These are phyloP conservation scores for Globisporangium radiosum DNA, from an alignment of 352 stramenopile genomes.

Conservation along the genomic window DNA sequence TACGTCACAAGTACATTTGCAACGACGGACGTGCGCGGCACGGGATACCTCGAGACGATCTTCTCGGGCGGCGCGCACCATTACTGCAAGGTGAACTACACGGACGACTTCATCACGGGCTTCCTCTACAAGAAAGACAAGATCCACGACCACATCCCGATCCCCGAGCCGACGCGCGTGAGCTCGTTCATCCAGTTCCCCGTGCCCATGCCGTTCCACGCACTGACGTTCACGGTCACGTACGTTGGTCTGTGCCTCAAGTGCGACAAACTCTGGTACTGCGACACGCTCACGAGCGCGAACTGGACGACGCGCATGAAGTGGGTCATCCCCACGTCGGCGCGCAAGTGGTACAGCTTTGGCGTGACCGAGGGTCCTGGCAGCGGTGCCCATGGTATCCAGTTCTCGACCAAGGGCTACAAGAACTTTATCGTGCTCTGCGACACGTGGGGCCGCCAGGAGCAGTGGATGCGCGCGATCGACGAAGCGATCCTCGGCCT, in stretches of 20 bases:
- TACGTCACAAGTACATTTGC: slow-evolving; percentile 67
- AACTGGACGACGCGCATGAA: slow-evolving; percentile 88
- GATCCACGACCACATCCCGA: slow-evolving; percentile 85
- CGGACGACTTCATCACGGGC: slow-evolving; percentile 79
- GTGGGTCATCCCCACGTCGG: slow-evolving; percentile 83
- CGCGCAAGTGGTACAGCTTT: slow-evolving; percentile 86
- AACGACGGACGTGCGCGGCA: slow-evolving; percentile 56
- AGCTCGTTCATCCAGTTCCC: slow-evolving; percentile 87
- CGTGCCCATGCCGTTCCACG: slow-evolving; percentile 85
- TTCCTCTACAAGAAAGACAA: slow-evolving; percentile 91
- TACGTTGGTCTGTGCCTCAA: slow-evolving; percentile 82
- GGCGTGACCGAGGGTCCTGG: slow-evolving; percentile 68
- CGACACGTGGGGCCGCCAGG: slow-evolving; percentile 80
- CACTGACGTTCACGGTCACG: slow-evolving; percentile 81
- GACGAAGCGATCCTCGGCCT: slow-evolving; percentile 71
- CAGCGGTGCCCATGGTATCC: slow-evolving; percentile 75
- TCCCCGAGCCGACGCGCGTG: slow-evolving; percentile 77
- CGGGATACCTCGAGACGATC: slow-evolving; percentile 78
- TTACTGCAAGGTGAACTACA: slow-evolving; percentile 82
- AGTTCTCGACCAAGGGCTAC: slow-evolving; percentile 86
- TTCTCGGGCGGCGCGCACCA: slow-evolving; percentile 75
- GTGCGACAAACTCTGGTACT: slow-evolving; percentile 87
- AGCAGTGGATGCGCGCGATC: slow-evolving; percentile 84
- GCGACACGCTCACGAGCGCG: slow-evolving; percentile 71
- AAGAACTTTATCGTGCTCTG: slow-evolving; percentile 85